These are phyloP conservation scores for Biscutella laevigata DNA, from an alignment of 441 rosid species.

Conservation along the genomic window DNA sequence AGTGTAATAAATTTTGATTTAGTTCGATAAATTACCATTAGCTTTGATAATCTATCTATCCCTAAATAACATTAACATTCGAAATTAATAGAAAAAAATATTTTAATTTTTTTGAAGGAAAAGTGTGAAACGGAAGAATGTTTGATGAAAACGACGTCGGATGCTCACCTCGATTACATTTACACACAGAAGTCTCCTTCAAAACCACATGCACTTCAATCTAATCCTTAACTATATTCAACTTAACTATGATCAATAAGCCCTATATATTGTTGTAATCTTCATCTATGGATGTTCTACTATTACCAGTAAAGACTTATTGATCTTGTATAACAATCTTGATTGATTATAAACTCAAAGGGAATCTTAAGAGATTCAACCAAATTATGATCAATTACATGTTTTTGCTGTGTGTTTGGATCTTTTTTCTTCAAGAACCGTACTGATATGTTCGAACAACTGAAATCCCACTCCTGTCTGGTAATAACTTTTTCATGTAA, in stretches of 20 bases:
- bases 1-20: no score
- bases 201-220: neutral
- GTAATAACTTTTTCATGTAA: slow-evolving; percentile 67
- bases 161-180: slow-evolving; percentile 17
- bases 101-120: no score
- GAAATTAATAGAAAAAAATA: no score
- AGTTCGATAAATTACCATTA: no score
- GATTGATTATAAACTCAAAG: neutral
- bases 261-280: no score
- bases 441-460: slow-evolving; percentile 28
- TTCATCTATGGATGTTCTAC: no score
- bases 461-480: slow-evolving; percentile 60
- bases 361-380: neutral
- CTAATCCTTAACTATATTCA: no score
- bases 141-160: slow-evolving; percentile 12
- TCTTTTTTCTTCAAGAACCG: neutral
- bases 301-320: no score
- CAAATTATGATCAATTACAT: neutral
- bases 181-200: slow-evolving; percentile 10
- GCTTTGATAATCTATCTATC: no score
- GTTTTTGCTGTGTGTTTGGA: neutral
- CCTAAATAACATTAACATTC: no score
- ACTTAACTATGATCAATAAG: no score
- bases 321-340: no score
- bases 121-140: slow-evolving; percentile 17